A percentile compares a stretch with the other conserved stretches of the same genome.
These are phyloP conservation scores for Trichoderma simmonsii DNA, from an alignment of 2,329 filamentous ascomycete species.

Conservation along the genomic window DNA sequence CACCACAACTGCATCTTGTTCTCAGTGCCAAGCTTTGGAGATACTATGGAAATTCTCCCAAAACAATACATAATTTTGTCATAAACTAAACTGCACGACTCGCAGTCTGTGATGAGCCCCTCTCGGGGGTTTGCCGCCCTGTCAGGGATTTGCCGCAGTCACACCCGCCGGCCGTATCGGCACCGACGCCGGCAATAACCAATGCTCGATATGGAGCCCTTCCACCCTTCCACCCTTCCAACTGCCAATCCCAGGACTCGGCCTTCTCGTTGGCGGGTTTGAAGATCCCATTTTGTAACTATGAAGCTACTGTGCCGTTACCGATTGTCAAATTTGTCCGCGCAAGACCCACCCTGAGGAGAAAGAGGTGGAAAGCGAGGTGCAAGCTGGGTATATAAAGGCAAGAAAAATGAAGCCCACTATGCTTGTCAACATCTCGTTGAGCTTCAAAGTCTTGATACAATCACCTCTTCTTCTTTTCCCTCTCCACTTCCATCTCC, in stretches of 20 bases:
- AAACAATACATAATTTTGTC: background rate
- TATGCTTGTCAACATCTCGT: background rate
- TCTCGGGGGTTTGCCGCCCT: background rate
- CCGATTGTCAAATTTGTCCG: background rate
- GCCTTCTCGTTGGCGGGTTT: background rate
- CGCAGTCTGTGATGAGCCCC: background rate
- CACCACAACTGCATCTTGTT: background rate
- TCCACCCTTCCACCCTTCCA: background rate
- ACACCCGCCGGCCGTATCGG: background rate
- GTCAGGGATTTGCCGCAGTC: background rate
- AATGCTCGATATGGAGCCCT: background rate
- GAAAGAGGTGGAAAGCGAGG: background rate
- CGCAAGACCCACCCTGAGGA: background rate
- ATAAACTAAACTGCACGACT: background rate
- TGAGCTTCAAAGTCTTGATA: background rate
- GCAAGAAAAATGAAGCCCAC: background rate
- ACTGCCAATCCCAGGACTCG: background rate
- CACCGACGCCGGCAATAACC: background rate
- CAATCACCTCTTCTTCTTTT: background rate
- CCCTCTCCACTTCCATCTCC: background rate
- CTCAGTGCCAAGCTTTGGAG: background rate
- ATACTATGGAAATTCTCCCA: background rate
- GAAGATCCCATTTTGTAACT: background rate
- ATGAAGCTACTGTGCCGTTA: background rate
- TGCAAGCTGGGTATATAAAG: slow-evolving; percentile 5